Conservation (phyloP, 805 yeast species). For the Lipomyces chichibuensis region DNA sequence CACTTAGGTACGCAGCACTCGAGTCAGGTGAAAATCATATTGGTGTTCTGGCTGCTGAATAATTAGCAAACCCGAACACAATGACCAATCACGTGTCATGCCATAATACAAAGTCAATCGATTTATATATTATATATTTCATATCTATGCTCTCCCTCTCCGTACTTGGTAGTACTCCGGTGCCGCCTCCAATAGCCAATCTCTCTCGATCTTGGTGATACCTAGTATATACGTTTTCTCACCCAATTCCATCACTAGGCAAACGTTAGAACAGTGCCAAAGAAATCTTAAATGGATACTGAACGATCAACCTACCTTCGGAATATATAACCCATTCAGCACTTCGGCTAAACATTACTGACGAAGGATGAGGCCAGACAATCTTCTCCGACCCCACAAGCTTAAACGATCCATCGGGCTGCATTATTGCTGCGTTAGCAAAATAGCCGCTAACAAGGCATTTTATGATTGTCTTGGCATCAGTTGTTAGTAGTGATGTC, state of each 20-base stretch:
- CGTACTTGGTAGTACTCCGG: conserved; percentile 25
- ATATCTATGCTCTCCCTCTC: conserved; percentile 4
- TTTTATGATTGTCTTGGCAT: conserved; percentile 20
- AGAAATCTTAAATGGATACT: not conserved
- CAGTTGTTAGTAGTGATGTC: conserved; percentile 1
- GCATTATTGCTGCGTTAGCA: conserved; percentile 32
- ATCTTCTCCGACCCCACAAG: conserved; percentile 17
- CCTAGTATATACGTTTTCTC: conserved; percentile 33
- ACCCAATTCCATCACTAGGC: conserved; percentile 27
- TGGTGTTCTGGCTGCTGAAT: no score
- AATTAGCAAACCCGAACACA: no score
- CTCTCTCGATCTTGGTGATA: conserved; percentile 33
- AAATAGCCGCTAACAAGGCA: conserved; percentile 35
- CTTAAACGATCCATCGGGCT: conserved; percentile 31
- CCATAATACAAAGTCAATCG: no score
- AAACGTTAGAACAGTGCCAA: not conserved
- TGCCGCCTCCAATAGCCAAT: conserved; percentile 34
- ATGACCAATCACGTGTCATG: no score
- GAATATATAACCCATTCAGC: conserved; percentile 33
- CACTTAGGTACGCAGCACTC: no score
- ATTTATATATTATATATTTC: not conserved
- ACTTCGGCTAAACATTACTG: conserved; percentile 28
- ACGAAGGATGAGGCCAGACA: conserved; percentile 35
- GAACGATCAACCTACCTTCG: conserved; percentile 12
- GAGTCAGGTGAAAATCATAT: no score